A percentile compares a stretch with the other conserved stretches of the same genome.
Evolutionary conservation across 1,284 basidiomycete genomes (phyloP).

Genomic region (Trametes sp.): DNA sequence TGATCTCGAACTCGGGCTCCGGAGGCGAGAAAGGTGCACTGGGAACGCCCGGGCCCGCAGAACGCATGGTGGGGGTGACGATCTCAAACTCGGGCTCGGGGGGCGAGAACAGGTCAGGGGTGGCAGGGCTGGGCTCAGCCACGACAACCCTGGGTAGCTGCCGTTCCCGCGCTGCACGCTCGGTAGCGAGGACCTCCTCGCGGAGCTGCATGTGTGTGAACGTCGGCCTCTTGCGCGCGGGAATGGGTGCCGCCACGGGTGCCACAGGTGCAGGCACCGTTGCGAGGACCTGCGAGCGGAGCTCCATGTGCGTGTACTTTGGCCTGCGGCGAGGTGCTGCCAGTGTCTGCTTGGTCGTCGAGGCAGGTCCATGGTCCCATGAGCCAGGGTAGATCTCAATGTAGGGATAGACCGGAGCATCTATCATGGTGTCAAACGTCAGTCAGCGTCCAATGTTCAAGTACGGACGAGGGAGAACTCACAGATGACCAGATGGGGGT

Average conservation of each 20-base stretch:
- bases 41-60: background rate
- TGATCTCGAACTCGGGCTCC: constrained; percentile 17
- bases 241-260: constrained; percentile 10
- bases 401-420: constrained; percentile 48
- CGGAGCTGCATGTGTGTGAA: constrained; percentile 23
- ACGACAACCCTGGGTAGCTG: constrained; percentile 23
- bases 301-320: constrained; percentile 32
- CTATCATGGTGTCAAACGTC: constrained; percentile 17
- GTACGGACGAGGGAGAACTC: background rate
- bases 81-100: constrained; percentile 26
- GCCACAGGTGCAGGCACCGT: constrained; percentile 11
- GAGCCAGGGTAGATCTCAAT: constrained; percentile 51
- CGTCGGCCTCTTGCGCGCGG: constrained; percentile 6
- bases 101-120: constrained; percentile 20
- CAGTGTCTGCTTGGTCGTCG: background rate
- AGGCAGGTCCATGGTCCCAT: constrained; percentile 4
- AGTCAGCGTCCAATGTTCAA: background rate
- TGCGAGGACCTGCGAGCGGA: constrained; percentile 18
- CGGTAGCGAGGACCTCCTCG: constrained; percentile 29
- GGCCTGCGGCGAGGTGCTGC: constrained; percentile 12
- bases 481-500: constrained; percentile 29
- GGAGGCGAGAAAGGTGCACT: constrained; percentile 13
- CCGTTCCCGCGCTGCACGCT: background rate
- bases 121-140: constrained; percentile 24
- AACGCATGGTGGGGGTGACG: constrained; percentile 18